Evolutionary conservation across 495 filamentous ascomycete species (phyloP).

Genomic region (Aspergillus kassunensis): DNA sequence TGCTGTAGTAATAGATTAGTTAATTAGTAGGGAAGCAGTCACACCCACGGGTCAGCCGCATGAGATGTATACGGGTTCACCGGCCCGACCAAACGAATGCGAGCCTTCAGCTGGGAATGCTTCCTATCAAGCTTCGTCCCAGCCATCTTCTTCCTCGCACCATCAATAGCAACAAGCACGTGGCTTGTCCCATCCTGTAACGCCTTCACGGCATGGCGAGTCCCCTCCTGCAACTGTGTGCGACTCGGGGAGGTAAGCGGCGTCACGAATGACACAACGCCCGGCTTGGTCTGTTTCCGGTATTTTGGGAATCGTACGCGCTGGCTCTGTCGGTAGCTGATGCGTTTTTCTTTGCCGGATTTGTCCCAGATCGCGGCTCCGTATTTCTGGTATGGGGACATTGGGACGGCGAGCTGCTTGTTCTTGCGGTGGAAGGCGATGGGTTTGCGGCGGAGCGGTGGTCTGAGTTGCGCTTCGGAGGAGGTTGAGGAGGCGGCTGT

Average conservation of each 20-base stretch:
- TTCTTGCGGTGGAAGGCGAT: conserved; percentile 12
- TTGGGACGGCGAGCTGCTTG: conserved; percentile 33
- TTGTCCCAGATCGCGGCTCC: conserved; percentile 37
- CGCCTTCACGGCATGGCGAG: conserved; percentile 26
- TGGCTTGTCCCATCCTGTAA: conserved; percentile 30
- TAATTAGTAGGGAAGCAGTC: too few species aligned
- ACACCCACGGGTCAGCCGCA: conserved; percentile 36
- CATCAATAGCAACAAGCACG: conserved; percentile 27
- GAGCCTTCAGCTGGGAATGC: conserved; percentile 38
- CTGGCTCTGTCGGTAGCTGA: conserved; percentile 20
- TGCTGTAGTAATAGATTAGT: background rate
- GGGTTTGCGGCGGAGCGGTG: background rate
- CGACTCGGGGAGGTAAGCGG: conserved; percentile 20
- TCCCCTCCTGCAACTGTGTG: conserved; percentile 26
- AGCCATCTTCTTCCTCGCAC: conserved; percentile 32
- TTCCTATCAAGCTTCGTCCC: conserved; percentile 32
- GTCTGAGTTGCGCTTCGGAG: too few species aligned
- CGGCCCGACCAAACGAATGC: conserved; percentile 42
- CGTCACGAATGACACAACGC: conserved; percentile 14
- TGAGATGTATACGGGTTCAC: conserved; percentile 34
- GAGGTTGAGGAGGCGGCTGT: conserved; percentile 17
- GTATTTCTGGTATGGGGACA: conserved; percentile 36
- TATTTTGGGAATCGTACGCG: conserved; percentile 23
- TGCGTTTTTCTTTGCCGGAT: conserved; percentile 28
- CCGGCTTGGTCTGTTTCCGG: conserved; percentile 8